These are phyloP conservation scores for Papiliotrema nemorosa DNA, from an alignment of 1,284 basidiomycete genomes.

Conservation along the genomic window DNA sequence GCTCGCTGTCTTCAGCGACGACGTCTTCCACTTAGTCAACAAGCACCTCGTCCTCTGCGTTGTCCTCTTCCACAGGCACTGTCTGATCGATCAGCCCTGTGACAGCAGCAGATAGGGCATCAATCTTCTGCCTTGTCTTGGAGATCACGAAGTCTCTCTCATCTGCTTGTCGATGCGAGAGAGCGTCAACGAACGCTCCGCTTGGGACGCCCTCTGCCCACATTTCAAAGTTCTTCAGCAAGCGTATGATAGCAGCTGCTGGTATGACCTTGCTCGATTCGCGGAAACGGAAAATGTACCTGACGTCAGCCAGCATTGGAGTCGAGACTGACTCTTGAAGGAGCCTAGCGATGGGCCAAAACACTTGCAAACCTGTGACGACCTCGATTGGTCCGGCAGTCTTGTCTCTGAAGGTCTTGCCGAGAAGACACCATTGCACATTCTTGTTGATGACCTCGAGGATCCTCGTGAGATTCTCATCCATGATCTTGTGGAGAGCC, in stretches of 20 bases:
- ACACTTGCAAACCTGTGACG: slow-evolving; percentile 51
- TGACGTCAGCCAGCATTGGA: slow-evolving; percentile 24
- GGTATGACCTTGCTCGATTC: slow-evolving; percentile 55
- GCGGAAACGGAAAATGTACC: slow-evolving; percentile 62
- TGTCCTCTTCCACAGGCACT: too few relatives aligned
- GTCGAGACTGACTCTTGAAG: slow-evolving; percentile 56
- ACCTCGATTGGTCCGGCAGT: slow-evolving; percentile 15
- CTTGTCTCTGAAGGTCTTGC: slow-evolving; percentile 52
- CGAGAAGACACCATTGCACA: slow-evolving; percentile 51
- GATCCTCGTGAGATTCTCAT: slow-evolving; percentile 57
- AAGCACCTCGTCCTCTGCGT: too few relatives aligned
- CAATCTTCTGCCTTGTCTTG: too few relatives aligned
- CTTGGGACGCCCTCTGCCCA: slow-evolving; percentile 53
- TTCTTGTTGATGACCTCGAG: slow-evolving; percentile 53
- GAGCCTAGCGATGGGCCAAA: slow-evolving; percentile 55
- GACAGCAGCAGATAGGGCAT: too few relatives aligned
- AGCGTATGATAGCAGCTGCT: slow-evolving; percentile 50
- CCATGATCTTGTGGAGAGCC: slow-evolving; percentile 57
- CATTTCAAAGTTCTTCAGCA: slow-evolving; percentile 52
- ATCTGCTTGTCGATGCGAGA: too few relatives aligned
- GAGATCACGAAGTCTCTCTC: too few relatives aligned
- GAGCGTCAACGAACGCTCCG: slow-evolving; percentile 48
- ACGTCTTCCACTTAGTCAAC: too few relatives aligned
- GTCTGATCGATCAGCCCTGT: too few relatives aligned
- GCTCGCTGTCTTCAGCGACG: too few relatives aligned